Percentiles rank a stretch among this genome's conserved stretches.
phyloP scores from a whole-genome alignment of 116 monocot genomes.

The Papilionanthe hybrid region DNA sequence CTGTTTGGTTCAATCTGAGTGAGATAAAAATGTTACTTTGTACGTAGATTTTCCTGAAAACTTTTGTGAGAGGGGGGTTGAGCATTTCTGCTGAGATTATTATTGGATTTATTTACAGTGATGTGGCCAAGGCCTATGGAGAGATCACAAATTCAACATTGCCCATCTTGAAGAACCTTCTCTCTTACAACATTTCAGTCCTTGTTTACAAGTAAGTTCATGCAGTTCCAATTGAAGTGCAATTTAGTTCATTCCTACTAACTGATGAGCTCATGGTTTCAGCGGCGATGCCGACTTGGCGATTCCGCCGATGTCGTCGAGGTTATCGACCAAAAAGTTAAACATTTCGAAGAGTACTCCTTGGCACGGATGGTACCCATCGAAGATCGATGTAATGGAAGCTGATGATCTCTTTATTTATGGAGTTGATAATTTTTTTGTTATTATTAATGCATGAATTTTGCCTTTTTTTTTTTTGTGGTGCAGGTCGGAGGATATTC shows the following conservation, averaged over 20 bases:
- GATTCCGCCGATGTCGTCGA: constrained; percentile 4
- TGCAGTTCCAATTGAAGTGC: not conserved
- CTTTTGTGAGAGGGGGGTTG: too few species aligned
- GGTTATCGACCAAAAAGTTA: not conserved
- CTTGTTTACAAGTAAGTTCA: not conserved
- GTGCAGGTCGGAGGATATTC: constrained; percentile 4
- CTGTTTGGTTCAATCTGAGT: too few species aligned
- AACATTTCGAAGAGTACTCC: not conserved
- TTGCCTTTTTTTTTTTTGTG: not conserved
- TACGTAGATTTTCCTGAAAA: too few species aligned
- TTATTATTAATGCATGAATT: not conserved
- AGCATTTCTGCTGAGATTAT: too few species aligned
- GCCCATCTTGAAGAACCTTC: not conserved
- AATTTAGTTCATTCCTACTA: not conserved
- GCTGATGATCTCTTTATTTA: not conserved
- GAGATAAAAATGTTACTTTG: too few species aligned
- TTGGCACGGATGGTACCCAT: not conserved
- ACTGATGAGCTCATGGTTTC: not conserved
- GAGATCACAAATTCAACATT: constrained; percentile 5
- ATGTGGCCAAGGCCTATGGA: not conserved
- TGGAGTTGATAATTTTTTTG: not conserved
- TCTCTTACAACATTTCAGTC: constrained; percentile 1
- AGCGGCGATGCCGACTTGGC: constrained; percentile 2
- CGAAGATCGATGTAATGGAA: not conserved
- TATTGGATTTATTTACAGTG: not conserved